Conservation (phyloP, 208 protist species). For the Giardia duodenalis region DNA sequence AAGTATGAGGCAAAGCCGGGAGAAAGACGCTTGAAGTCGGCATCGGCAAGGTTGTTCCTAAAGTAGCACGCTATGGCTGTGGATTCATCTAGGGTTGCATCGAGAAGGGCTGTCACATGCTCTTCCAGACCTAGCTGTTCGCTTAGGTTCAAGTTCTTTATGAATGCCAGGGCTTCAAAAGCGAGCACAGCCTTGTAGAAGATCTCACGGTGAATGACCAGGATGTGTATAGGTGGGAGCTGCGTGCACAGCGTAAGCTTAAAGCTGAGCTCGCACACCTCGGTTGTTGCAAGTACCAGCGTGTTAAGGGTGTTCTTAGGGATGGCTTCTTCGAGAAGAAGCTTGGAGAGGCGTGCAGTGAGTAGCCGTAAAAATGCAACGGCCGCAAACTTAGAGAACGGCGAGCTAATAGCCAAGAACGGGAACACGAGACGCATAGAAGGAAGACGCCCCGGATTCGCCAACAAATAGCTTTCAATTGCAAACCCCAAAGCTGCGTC, state of each 20-base stretch:
- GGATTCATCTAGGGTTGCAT: no score
- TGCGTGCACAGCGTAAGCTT: neutral
- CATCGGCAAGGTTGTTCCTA: no score
- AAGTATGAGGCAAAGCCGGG: no score
- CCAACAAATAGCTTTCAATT: neutral
- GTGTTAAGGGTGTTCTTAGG: neutral
- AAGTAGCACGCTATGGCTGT: no score
- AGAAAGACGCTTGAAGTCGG: no score
- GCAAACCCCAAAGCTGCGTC: neutral
- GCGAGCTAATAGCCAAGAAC: neutral
- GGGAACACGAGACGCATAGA: neutral
- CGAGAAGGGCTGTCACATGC: no score
- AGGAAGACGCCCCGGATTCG: neutral
- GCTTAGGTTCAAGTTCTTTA: no score
- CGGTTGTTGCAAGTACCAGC: neutral
- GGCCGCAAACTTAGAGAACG: neutral
- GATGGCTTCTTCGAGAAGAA: neutral
- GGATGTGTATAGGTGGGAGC: neutral
- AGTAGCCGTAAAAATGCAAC: neutral
- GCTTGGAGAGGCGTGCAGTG: neutral
- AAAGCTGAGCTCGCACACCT: neutral
- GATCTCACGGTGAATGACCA: neutral
- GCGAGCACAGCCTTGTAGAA: neutral
- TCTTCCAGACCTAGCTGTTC: no score
- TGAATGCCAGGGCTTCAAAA: no score